phyloP scores from a whole-genome alignment of 345 rosid species.

The Lepidium africanum region DNA sequence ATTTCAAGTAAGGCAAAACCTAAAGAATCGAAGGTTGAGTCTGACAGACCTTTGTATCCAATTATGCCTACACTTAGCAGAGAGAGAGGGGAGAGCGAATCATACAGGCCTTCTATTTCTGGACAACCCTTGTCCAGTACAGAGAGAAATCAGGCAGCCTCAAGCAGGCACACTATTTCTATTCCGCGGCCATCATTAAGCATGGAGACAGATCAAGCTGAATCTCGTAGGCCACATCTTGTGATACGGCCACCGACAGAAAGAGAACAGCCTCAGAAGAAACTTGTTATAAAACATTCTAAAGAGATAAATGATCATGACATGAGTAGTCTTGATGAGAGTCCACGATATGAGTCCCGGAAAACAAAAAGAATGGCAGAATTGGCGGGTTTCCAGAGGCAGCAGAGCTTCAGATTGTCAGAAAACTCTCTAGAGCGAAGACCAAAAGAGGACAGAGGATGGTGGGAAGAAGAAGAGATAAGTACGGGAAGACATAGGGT shows the following conservation, averaged over 20 bases:
- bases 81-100: slow-evolving; percentile 53
- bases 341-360: slow-evolving; percentile 51
- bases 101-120: slow-evolving; percentile 55
- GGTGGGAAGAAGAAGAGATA: slow-evolving; percentile 82
- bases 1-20: slow-evolving; percentile 65
- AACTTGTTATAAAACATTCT: slow-evolving; percentile 66
- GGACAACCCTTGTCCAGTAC: slow-evolving; percentile 44
- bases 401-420: slow-evolving; percentile 30
- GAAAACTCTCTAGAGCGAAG: slow-evolving; percentile 50
- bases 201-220: slow-evolving; percentile 49
- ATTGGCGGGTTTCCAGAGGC: slow-evolving; percentile 59
- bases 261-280: slow-evolving; percentile 63
- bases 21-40: slow-evolving; percentile 41
- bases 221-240: slow-evolving; percentile 61
- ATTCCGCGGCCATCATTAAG: slow-evolving; percentile 51
- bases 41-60: slow-evolving; percentile 46
- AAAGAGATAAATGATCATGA: slow-evolving; percentile 70
- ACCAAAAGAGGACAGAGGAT: slow-evolving; percentile 51
- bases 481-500: slow-evolving; percentile 52
- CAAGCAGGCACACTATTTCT: slow-evolving; percentile 49
- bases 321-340: slow-evolving; percentile 62
- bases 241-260: slow-evolving; percentile 83
- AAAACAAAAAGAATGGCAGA: slow-evolving; percentile 83
- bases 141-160: slow-evolving; percentile 47
- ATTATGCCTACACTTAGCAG: slow-evolving; percentile 44